These are phyloP conservation scores for Fusarium sp. DNA, from an alignment of 2,329 filamentous ascomycete genomes.

Conservation along the genomic window DNA sequence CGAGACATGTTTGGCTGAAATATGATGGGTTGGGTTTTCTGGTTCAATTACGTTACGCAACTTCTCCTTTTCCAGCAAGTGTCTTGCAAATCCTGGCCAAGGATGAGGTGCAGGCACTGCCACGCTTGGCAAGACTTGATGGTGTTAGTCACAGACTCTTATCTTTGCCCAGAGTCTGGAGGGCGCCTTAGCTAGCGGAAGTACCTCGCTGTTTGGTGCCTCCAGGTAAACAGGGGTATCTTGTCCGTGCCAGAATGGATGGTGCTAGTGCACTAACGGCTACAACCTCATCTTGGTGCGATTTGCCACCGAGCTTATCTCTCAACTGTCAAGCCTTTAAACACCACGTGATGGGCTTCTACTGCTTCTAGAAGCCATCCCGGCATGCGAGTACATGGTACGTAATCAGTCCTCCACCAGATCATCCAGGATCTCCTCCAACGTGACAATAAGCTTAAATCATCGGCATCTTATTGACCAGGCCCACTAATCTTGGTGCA, in stretches of 20 bases:
- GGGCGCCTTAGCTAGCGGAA: conserved; percentile 41
- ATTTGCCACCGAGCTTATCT: not conserved
- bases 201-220: conserved; percentile 38
- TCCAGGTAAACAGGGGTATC: conserved; percentile 18
- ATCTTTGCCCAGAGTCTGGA: conserved; percentile 33
- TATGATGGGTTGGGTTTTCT: conserved; percentile 17
- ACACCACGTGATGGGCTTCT: conserved; percentile 24
- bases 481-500: conserved; percentile 32
- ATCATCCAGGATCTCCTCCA: conserved; percentile 36
- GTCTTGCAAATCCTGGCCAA: conserved; percentile 34
- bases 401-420: conserved; percentile 41
- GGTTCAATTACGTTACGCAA: conserved; percentile 24
- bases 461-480: conserved; percentile 34
- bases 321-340: conserved; percentile 19
- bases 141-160: conserved; percentile 42
- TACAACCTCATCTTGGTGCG: not conserved
- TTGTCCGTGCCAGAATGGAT: not conserved
- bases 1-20: conserved; percentile 30
- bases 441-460: conserved; percentile 50
- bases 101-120: conserved; percentile 47
- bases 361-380: conserved; percentile 44
- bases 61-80: conserved; percentile 17
- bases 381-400: conserved; percentile 43
- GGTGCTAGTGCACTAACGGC: conserved; percentile 34
- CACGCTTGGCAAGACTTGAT: conserved; percentile 35